phyloP scores from a whole-genome alignment of 164 flowering plant species.

The Nymphaea colorata region DNA sequence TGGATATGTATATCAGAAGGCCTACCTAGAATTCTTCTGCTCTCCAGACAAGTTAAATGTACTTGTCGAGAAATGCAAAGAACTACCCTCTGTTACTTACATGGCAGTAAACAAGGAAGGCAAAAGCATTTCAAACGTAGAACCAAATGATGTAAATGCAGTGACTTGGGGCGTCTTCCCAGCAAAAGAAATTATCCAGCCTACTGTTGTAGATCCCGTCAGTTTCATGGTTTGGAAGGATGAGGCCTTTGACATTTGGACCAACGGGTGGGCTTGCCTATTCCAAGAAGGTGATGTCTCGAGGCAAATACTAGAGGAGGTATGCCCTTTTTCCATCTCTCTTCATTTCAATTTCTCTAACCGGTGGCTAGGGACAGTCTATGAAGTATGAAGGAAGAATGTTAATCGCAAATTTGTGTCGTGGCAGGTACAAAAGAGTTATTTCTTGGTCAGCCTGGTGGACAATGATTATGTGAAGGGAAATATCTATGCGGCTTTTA shows the following conservation, averaged over 20 bases:
- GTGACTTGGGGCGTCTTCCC: conserved; percentile 99
- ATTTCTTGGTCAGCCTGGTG: conserved; percentile 82
- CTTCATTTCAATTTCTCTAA: no score
- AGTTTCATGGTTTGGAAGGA: conserved; percentile 93
- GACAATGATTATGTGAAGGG: conserved; percentile 73
- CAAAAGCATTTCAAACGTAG: conserved; percentile 35
- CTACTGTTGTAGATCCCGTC: conserved; percentile 79
- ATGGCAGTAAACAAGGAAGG: conserved; percentile 75
- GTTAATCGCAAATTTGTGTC: no score
- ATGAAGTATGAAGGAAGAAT: no score
- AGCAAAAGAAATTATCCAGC: conserved; percentile 87
- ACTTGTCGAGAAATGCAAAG: conserved; percentile 60
- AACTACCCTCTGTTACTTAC: conserved; percentile 49
- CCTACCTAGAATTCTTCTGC: conserved; percentile 87
- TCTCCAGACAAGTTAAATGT: conserved; percentile 45
- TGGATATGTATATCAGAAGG: conserved; percentile 90
- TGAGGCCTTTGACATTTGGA: conserved; percentile 92
- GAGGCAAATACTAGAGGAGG: conserved; percentile 61
- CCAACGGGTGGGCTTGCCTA: conserved; percentile 59
- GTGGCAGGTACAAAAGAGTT: conserved; percentile 52
- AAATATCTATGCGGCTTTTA: conserved; percentile 64
- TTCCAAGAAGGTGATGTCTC: conserved; percentile 72
- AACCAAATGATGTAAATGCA: conserved; percentile 54
- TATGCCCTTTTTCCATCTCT: conserved; percentile 7
- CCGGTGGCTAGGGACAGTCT: no score